Evolutionary conservation across 164 flowering plant genomes (phyloP).

Genomic region (Magnolia officinalis): DNA sequence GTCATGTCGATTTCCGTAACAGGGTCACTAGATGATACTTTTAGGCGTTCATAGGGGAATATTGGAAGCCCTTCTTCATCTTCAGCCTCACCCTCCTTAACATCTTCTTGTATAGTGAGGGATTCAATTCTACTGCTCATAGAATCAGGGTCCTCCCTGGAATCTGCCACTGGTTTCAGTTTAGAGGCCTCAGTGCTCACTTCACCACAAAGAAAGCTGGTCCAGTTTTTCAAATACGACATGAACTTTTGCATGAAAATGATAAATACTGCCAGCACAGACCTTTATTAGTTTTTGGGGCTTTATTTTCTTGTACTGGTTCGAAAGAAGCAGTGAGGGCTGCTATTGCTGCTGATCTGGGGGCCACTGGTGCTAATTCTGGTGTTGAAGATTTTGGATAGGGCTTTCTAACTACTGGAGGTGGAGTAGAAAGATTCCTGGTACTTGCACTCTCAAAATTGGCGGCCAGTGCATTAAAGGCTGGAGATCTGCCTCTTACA

Average conservation of each 20-base stretch:
- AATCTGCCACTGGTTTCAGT: conserved; percentile 36
- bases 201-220: conserved; percentile 18
- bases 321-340: conserved; percentile 68
- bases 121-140: conserved; percentile 55
- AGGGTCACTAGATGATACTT: conserved; percentile 58
- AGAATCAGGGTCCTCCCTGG: conserved; percentile 30
- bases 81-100: conserved; percentile 82
- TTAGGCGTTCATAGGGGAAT: conserved; percentile 82
- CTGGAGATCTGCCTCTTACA: conserved; percentile 97
- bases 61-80: conserved; percentile 77
- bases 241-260: not conserved
- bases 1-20: conserved; percentile 82
- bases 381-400: conserved; percentile 83
- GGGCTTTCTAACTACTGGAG: conserved; percentile 76
- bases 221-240: not conserved
- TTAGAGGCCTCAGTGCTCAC: conserved; percentile 42
- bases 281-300: conserved; percentile 62
- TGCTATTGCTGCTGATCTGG: conserved; percentile 69
- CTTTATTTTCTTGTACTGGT: conserved; percentile 20
- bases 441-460: conserved; percentile 75
- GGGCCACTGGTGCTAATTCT: conserved; percentile 45
- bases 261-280: conserved; percentile 7
- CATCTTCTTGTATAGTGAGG: conserved; percentile 75
- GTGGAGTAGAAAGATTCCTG: conserved; percentile 95
- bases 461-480: conserved; percentile 93